These are phyloP conservation scores for Arthromyces matolae DNA, from an alignment of 768 basidiomycete species.

Conservation along the genomic window DNA sequence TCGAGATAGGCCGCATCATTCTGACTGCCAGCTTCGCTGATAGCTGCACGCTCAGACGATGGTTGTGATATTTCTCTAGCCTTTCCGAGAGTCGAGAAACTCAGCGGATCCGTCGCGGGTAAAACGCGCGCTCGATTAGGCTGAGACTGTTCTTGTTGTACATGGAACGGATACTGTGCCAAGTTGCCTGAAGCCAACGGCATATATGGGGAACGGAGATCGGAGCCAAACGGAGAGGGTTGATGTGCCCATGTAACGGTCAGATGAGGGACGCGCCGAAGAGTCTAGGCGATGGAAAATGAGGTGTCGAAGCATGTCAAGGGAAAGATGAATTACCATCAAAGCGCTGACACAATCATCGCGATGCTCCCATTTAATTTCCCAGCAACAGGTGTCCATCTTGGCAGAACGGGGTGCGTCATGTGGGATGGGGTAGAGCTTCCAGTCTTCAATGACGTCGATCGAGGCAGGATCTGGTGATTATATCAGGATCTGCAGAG, in stretches of 20 bases:
- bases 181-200: slow-evolving; percentile 17
- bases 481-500: neutral
- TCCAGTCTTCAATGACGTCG: slow-evolving; percentile 15
- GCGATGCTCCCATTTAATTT: slow-evolving; percentile 75
- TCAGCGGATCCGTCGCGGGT: slow-evolving; percentile 11
- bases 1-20: slow-evolving; percentile 4
- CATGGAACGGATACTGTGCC: slow-evolving; percentile 29
- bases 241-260: slow-evolving; percentile 82
- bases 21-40: slow-evolving; percentile 6
- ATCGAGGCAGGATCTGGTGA: neutral
- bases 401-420: slow-evolving; percentile 45
- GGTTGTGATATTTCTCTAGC: neutral
- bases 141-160: slow-evolving; percentile 21
- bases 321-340: slow-evolving; percentile 39
- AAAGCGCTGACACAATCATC: slow-evolving; percentile 73
- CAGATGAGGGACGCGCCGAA: slow-evolving; percentile 66
- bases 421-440: slow-evolving; percentile 49
- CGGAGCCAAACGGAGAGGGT: slow-evolving; percentile 23
- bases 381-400: slow-evolving; percentile 67
- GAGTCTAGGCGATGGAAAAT: slow-evolving; percentile 42
- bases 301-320: neutral
- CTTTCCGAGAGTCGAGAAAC: slow-evolving; percentile 3
- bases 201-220: slow-evolving; percentile 16
- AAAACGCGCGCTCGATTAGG: slow-evolving; percentile 9
- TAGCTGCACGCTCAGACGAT: slow-evolving; percentile 4